Percentiles rank a stretch among this genome's conserved stretches.
phyloP scores from a whole-genome alignment of 2,329 filamentous ascomycete species.

The Penicillium rolfsii region DNA sequence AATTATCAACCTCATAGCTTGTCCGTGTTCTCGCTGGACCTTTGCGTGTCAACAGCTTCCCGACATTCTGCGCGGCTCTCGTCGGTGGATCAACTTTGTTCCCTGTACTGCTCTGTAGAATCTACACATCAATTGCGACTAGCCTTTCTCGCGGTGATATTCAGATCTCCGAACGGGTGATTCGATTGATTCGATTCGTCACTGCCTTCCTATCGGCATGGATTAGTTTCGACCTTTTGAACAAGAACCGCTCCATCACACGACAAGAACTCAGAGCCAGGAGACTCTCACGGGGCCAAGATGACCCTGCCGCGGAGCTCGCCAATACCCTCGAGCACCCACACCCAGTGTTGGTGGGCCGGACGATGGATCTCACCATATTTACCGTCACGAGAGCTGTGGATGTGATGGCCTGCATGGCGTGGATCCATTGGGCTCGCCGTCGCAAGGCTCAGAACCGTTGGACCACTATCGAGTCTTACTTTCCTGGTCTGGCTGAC shows the following conservation, averaged over 20 bases:
- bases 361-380: constrained; percentile 80
- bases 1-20: constrained; percentile 39
- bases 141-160: constrained; percentile 22
- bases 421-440: constrained; percentile 60
- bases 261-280: constrained; percentile 13
- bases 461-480: constrained; percentile 45
- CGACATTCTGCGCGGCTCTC: constrained; percentile 56
- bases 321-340: constrained; percentile 18
- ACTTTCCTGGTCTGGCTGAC: constrained; percentile 58
- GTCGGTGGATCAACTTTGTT: constrained; percentile 57
- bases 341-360: constrained; percentile 60
- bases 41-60: constrained; percentile 53
- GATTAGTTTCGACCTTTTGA: constrained; percentile 54
- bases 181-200: constrained; percentile 45
- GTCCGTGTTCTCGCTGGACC: constrained; percentile 43
- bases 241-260: constrained; percentile 39
- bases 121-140: constrained; percentile 31
- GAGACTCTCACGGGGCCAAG: constrained; percentile 10
- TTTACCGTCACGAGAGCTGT: constrained; percentile 73
- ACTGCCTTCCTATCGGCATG: constrained; percentile 55
- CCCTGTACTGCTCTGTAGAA: constrained; percentile 35
- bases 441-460: constrained; percentile 35
- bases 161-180: constrained; percentile 21
- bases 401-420: constrained; percentile 68
- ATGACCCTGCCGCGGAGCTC: constrained; percentile 9